Evolutionary conservation across 495 filamentous ascomycete genomes (phyloP).

Genomic region (Baudoinia panamericana): DNA sequence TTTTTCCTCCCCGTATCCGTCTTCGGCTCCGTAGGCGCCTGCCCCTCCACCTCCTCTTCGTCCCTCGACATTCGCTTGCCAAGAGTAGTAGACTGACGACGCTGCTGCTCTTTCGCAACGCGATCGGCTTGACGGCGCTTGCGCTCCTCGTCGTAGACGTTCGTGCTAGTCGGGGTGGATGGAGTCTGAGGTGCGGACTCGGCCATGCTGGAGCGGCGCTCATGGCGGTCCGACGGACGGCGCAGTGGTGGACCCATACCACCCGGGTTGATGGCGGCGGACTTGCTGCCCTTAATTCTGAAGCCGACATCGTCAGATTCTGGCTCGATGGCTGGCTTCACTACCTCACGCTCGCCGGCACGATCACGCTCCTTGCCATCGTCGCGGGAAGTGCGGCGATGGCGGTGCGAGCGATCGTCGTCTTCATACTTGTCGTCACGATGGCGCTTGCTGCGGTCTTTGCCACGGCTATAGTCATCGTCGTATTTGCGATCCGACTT

Average conservation of each 20-base stretch:
- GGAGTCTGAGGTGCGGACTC: background rate
- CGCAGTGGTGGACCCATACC: conserved; percentile 15
- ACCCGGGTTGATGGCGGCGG: conserved; percentile 11
- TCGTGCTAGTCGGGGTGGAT: conserved; percentile 22
- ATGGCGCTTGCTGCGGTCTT: conserved; percentile 29
- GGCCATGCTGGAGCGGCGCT: conserved; percentile 8
- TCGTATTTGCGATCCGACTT: conserved; percentile 20
- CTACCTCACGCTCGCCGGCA: conserved; percentile 28
- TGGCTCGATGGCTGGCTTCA: conserved; percentile 14
- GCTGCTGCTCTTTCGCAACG: conserved; percentile 53
- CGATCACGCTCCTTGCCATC: conserved; percentile 27
- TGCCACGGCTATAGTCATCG: conserved; percentile 24
- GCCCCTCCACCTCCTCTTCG: background rate
- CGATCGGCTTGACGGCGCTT: conserved; percentile 65
- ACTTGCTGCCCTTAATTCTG: conserved; percentile 28
- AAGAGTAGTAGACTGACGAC: background rate
- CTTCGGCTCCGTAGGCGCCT: background rate
- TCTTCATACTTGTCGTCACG: conserved; percentile 1
- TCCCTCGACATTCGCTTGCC: conserved; percentile 8
- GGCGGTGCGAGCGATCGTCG: conserved; percentile 9
- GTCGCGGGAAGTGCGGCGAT: conserved; percentile 27
- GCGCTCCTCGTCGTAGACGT: conserved; percentile 64
- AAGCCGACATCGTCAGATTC: conserved; percentile 22
- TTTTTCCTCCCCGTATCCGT: conserved; percentile 1
- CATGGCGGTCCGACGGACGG: conserved; percentile 15